Base-by-base conservation (phyloP, 1,284 basidiomycete genomes). In the Kalmanozyma brasiliensis region DNA sequence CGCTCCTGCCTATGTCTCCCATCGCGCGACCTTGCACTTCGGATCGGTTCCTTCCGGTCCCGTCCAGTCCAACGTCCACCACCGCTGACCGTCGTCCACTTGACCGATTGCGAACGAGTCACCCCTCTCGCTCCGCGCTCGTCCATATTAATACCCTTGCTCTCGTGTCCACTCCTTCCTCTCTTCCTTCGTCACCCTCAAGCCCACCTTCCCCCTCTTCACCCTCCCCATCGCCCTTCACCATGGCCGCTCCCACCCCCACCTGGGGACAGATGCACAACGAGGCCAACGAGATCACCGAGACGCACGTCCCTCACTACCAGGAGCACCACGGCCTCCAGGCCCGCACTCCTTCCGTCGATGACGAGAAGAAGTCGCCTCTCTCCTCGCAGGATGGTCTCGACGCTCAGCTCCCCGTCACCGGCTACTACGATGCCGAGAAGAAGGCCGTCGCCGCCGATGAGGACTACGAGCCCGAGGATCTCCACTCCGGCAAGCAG, bases 281-380 rank as follows among this genome's bases (percentile, higher is more conserved):
- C 57, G 61, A 70, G 61, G 43, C 66, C 61, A 70, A 51, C 58
- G 67, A 70, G 58, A 70, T 70, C 62, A 14, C 53, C 43, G 58
- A 70, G 43, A 61, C 62, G 14, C 58, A 64, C 46, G 11, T 22
- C 4, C 67, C 67, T n/a, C 58, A 65, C 47, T 70, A 70, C 44
- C 49, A 45, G 23, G 49, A 63, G 30, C 20, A 55, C 29, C 60
- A 65, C 58, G 66, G 66, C 17, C 55, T 69, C 16, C 35, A 30
- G 29, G 48, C 48, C 22, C 17, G 47, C 36, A 23, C 52, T 11
- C 42, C 43, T 35, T 34, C 48, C 0, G 26, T 8, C 16, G 68
- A 66, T 16, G 67, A 70, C 29, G 68, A 71, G 36, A 71, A 71
- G 35, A 71, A 71, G 48, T 61, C 57, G 19, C 61, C 67, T 33